These are phyloP conservation scores for Picochlorum sp. DNA, from an alignment of 139 green algal species.

Conservation along the genomic window DNA sequence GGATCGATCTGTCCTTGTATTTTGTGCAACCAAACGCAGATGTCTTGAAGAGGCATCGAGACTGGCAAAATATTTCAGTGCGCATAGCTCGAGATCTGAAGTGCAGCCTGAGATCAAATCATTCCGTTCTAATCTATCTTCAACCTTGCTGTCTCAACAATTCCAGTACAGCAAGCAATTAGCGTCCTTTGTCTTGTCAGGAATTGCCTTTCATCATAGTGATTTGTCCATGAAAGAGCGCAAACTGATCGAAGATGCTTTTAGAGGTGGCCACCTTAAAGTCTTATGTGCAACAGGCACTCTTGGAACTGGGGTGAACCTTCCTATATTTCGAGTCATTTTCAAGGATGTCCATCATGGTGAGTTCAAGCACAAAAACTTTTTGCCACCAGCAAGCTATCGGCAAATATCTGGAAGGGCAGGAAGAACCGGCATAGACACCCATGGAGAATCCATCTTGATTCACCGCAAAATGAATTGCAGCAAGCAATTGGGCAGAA, in stretches of 20 bases:
- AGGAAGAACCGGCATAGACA: conserved; percentile 13
- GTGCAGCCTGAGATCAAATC: background rate
- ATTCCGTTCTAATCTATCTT: background rate
- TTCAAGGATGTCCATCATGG: conserved; percentile 42
- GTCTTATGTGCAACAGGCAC: conserved; percentile 86
- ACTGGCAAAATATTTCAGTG: background rate
- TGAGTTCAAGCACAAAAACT: conserved; percentile 11
- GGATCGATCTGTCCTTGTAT: conserved; percentile 72
- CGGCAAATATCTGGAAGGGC: conserved; percentile 14
- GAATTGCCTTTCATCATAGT: conserved; percentile 72
- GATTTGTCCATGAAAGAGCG: conserved; percentile 45
- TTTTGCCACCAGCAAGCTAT: conserved; percentile 26
- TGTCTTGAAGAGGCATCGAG: background rate
- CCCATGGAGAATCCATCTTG: conserved; percentile 5
- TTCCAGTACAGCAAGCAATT: background rate
- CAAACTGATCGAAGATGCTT: conserved; percentile 66
- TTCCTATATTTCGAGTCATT: conserved; percentile 76
- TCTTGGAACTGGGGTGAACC: conserved; percentile 74
- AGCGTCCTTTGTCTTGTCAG: conserved; percentile 10
- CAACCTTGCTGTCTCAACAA: conserved; percentile 1
- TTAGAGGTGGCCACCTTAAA: conserved; percentile 47
- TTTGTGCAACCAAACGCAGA: conserved; percentile 57
- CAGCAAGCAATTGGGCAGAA: no score
- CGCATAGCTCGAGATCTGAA: background rate
- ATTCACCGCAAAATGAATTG: background rate